Evolutionary conservation across 176 grass and related monocot genomes (phyloP).

Genomic region (Stipa capillata): DNA sequence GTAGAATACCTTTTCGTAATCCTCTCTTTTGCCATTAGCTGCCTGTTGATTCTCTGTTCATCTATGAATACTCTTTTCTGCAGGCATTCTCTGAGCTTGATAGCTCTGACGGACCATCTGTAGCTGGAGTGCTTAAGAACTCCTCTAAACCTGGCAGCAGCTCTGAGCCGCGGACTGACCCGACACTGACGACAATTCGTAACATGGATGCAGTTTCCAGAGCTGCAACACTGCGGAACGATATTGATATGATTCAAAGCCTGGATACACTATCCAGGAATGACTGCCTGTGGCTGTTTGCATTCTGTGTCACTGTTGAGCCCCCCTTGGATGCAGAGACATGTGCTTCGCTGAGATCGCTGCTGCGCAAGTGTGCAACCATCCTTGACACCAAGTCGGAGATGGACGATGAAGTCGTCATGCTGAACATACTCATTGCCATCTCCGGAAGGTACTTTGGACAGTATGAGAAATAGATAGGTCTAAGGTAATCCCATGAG

Average conservation of each 20-base stretch:
- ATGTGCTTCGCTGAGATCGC: conserved; percentile 53
- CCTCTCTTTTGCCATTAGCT: background rate
- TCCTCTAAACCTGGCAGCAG: conserved; percentile 14
- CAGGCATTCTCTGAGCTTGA: conserved; percentile 47
- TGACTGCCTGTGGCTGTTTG: conserved; percentile 84
- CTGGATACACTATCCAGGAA: conserved; percentile 45
- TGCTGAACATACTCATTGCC: conserved; percentile 69
- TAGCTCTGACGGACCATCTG: conserved; percentile 11
- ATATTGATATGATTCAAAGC: conserved; percentile 53
- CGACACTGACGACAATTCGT: conserved; percentile 36
- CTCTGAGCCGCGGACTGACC: conserved; percentile 29
- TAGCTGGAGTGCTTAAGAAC: background rate
- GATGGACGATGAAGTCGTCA: conserved; percentile 60
- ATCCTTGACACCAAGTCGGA: conserved; percentile 36
- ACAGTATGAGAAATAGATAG: conserved; percentile 45
- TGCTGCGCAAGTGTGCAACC: conserved; percentile 61
- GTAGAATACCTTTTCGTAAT: background rate
- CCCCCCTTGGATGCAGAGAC: conserved; percentile 50
- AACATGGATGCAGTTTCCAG: conserved; percentile 60
- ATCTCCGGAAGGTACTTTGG: conserved; percentile 70
- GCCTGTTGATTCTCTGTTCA: background rate
- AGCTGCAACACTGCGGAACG: conserved; percentile 56
- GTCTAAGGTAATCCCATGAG: background rate
- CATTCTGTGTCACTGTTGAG: conserved; percentile 50
- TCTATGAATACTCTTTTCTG: background rate